Base-by-base conservation (phyloP, 768 basidiomycete genomes). In the Scleroderma citrinum region DNA sequence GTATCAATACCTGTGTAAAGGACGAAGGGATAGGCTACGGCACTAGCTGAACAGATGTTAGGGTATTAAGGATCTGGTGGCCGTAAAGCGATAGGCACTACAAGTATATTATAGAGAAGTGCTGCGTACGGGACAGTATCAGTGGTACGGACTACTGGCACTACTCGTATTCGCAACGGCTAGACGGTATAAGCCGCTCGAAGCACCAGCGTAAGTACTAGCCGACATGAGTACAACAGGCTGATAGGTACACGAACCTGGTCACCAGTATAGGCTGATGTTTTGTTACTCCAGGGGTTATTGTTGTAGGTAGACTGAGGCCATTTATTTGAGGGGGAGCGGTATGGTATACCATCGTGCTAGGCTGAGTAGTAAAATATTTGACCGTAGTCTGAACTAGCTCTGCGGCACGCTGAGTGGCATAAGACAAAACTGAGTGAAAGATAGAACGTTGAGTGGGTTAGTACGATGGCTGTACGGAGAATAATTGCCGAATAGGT, bases 1-100 rank as follows among this genome's bases (percentile, higher is more conserved):
- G 61, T 49, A 72, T 65, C 10, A 76, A 76, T 0, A 69, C 70
- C 4, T 69, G 76, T 3, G 78, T 77, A 16, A 85, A 72, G 2
- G 84, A 45, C n/a, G 58, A 47, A 39, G 59, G 20, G 2, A 62
- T 58, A 37, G 62, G 63, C 7, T 69, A 63, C 36, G 58, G 42
- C 20, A 61, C 52, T 44, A 46, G 50, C n/a, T 56, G 62, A 49
- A 55, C 57, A 46, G 47, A 57, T 38, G 29, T 49, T 56, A 50
- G n/a, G 50, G 26, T 29, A 40, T 46, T 59, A 51, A 47, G 17
- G 48, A 23, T 50, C 50, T 61, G 36, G 57, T 39, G 20, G 54
- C 30, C 13, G 41, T 53, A 37, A 35, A 16, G 11, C 38, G 35
- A 35, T 55, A 59, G 29, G 40, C 24, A 17, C 26, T 44, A 14